Evolutionary conservation across 2,329 filamentous ascomycete genomes (phyloP).

Genomic region (Blastomyces emzantsi): DNA sequence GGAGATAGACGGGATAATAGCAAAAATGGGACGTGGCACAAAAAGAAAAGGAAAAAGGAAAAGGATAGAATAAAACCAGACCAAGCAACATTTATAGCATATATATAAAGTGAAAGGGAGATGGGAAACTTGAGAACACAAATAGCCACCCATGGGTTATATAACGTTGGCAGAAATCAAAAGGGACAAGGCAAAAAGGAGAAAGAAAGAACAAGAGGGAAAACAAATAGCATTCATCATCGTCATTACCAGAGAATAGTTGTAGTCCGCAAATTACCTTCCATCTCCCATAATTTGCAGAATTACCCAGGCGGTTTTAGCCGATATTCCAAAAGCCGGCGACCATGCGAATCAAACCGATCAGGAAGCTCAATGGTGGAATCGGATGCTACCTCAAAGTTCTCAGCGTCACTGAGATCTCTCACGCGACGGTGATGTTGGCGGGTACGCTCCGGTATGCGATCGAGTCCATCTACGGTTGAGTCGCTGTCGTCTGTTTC

Average conservation of each 20-base stretch:
- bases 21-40: no score
- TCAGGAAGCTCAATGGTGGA: conserved; percentile 28
- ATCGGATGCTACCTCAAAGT: conserved; percentile 21
- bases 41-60: not conserved
- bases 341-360: conserved; percentile 28
- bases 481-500: conserved; percentile 38
- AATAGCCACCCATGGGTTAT: no score
- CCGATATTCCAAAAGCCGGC: conserved; percentile 9
- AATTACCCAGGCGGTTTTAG: not conserved
- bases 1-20: no score
- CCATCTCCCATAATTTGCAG: no score
- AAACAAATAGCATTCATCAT: not conserved
- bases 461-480: conserved; percentile 23
- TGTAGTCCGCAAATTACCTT: no score
- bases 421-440: not conserved
- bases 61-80: not conserved
- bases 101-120: no score
- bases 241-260: no score
- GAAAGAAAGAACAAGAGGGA: not conserved
- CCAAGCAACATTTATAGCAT: no score
- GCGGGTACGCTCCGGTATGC: conserved; percentile 3
- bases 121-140: no score
- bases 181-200: not conserved
- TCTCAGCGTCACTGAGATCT: not conserved
- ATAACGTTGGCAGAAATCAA: no score